Base-by-base conservation (phyloP, 177 flowering plant genomes). In the Vitis hybrid region DNA sequence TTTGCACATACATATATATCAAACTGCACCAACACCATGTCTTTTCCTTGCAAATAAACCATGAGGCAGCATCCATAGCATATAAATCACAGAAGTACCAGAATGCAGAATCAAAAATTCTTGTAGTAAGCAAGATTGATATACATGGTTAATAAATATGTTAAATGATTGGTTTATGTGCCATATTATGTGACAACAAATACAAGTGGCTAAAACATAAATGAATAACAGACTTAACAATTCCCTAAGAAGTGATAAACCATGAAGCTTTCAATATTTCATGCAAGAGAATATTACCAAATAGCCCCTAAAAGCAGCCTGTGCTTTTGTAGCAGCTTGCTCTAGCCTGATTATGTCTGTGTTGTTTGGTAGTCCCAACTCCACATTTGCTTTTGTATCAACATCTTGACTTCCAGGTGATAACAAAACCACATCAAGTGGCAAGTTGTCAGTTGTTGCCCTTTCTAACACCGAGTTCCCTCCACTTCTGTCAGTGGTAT, bases 241-340 rank as follows among this genome's bases (percentile, higher is more conserved):
- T 5, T 22, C 56, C 68, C 59, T 17, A 44, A 18, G 12, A 58
- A n/a, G 55, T 44, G n/a, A 68, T 68, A 12, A 7, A 12, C 24
- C 8, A 20, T 20, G 49, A 44, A 17, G 44, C 11, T 38, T 51
- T 47, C 53, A 49, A 54, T 57, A 50, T 3, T 15, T 31, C 47
- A 47, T 24, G 69, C 31, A 66, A 49, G 52, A 66, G 64, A 70
- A 65, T 33, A 22, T 76, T 89, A 92, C 97, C 97, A 84, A 74
- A 79, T 85, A 88, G 62, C 96, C 97, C 77, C 96, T 82, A 76
- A 88, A 88, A 62, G 92, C 88, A 31, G 94, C 88, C 71, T 92
- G 96, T 24, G 81, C 90, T 81, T 83, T 87, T 31, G 80, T 82
- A 44, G 91, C 96, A 72, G 98, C 92, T 78, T 84, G 24, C 55